Evolutionary conservation across 2,329 filamentous ascomycete genomes (phyloP).

Genomic region (Colletotrichum sp.): DNA sequence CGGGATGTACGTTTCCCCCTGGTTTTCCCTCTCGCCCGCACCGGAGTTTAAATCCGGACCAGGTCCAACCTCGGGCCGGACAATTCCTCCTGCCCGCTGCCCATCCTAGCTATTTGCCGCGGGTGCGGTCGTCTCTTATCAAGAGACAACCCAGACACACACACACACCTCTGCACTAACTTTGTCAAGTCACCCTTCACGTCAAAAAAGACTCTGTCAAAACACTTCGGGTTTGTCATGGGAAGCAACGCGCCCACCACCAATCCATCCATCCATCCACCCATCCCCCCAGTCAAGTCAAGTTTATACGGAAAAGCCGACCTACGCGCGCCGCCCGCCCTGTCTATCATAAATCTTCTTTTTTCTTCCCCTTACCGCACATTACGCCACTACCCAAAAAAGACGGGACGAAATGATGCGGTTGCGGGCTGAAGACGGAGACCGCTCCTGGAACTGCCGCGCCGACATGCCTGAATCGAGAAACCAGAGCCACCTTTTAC

Average conservation of each 20-base stretch:
- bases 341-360: not conserved
- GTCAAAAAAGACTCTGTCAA: constrained; percentile 6
- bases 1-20: not conserved
- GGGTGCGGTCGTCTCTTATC: not conserved
- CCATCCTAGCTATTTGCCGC: not conserved
- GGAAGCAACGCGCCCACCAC: not conserved
- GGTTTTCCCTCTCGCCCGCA: not conserved
- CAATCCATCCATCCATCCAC: not conserved
- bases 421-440: not conserved
- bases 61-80: not conserved
- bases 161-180: not conserved
- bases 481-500: not conserved
- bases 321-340: not conserved
- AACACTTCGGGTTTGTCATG: not conserved
- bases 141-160: not conserved
- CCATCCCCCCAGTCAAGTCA: not conserved
- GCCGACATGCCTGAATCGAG: not conserved
- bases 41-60: not conserved
- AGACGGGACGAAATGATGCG: not conserved
- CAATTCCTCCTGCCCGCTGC: not conserved
- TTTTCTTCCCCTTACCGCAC: not conserved
- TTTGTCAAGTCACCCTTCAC: not conserved
- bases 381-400: not conserved
- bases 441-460: not conserved
- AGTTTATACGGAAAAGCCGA: not conserved